phyloP scores from a whole-genome alignment of 176 grass and related monocot species.

The Carex pumila region DNA sequence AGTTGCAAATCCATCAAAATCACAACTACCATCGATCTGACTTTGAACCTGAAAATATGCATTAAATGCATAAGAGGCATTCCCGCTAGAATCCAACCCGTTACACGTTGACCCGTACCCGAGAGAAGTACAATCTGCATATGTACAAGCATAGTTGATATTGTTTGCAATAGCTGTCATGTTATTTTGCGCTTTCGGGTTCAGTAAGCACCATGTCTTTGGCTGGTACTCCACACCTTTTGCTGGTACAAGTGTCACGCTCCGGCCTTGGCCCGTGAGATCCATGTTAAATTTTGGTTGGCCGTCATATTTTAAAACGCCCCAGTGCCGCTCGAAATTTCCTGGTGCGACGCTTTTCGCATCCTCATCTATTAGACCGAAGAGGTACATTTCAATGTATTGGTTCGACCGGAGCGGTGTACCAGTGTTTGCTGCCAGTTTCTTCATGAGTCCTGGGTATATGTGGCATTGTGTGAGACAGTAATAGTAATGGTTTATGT shows the following conservation, averaged over 20 bases:
- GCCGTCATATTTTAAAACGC: conserved; percentile 59
- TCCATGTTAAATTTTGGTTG: conserved; percentile 67
- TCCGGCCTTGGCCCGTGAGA: conserved; percentile 32
- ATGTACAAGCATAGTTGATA: conserved; percentile 30
- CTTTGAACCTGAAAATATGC: conserved; percentile 45
- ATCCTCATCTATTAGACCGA: conserved; percentile 81
- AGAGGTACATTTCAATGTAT: conserved; percentile 69
- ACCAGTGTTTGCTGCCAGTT: conserved; percentile 35
- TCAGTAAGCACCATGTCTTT: conserved; percentile 49
- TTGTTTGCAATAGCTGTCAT: conserved; percentile 6
- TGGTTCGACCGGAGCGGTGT: conserved; percentile 48
- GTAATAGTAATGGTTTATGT: neutral
- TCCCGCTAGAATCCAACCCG: conserved; percentile 35
- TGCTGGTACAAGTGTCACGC: conserved; percentile 40
- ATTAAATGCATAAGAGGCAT: conserved; percentile 59
- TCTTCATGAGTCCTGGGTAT: conserved; percentile 32
- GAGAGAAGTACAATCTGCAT: conserved; percentile 38
- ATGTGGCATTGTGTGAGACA: neutral
- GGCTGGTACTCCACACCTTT: conserved; percentile 39
- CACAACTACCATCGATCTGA: conserved; percentile 36
- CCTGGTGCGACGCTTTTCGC: conserved; percentile 55
- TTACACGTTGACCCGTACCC: conserved; percentile 46
- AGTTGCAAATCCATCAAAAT: conserved; percentile 31
- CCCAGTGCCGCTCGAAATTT: conserved; percentile 84
- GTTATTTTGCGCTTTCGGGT: conserved; percentile 14